These are phyloP conservation scores for Fraxinus quadrangulata DNA, from an alignment of 257 asterid species.

Conservation along the genomic window DNA sequence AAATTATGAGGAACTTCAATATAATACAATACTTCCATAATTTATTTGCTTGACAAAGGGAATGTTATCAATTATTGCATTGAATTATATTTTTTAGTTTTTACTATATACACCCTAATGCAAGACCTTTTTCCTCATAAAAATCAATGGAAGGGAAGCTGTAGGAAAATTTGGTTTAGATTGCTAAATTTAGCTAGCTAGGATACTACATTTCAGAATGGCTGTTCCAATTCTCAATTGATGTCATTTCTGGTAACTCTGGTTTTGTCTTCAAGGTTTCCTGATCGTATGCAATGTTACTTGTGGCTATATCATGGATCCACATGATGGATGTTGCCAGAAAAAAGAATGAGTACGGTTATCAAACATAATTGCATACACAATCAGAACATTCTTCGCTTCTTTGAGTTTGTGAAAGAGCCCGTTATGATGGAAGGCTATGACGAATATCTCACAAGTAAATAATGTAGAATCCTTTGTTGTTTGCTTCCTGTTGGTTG, in stretches of 20 bases:
- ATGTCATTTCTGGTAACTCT: neutral
- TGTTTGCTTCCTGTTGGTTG: neutral
- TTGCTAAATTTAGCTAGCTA: neutral
- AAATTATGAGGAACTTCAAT: neutral
- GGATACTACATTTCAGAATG: neutral
- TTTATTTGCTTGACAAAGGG: neutral
- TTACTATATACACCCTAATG: neutral
- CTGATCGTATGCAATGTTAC: neutral
- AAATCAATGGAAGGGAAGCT: neutral
- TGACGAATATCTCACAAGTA: neutral
- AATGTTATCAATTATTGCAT: neutral
- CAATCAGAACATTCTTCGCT: neutral
- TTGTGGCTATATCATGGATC: neutral
- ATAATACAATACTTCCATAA: neutral
- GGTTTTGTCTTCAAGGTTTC: neutral
- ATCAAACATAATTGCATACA: neutral
- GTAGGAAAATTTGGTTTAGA: neutral
- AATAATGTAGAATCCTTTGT: neutral
- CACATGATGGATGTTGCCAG: neutral
- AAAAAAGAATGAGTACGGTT: neutral
- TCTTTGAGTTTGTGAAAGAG: slow-evolving; percentile 1
- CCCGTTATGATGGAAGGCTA: neutral
- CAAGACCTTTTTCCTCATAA: neutral
- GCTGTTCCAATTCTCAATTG: neutral
- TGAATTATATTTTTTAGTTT: neutral